Base-by-base conservation (phyloP, 2,329 filamentous ascomycete species). In the Nemania sp. region DNA sequence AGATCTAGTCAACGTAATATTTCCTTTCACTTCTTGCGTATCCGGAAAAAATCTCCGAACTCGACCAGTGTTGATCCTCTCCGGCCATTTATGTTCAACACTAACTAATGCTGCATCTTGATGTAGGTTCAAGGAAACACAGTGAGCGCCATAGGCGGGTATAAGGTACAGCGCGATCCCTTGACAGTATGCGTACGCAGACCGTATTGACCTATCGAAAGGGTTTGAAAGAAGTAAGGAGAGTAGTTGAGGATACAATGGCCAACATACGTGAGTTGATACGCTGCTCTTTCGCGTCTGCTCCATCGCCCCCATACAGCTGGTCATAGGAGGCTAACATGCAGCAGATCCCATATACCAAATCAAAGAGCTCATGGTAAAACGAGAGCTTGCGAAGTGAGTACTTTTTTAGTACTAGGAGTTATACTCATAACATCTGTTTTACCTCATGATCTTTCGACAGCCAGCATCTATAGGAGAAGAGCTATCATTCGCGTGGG, bases 191-290 rank as follows among this genome's bases (percentile, higher is more conserved):
- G 13, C 3, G 12, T 49, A 3, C 2, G 13, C 13, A 29, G 25
- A 53, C 18, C n/a, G 45, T 10, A 43, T 18, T 64, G 15, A 64
- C 54, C 13, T 21, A 20, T 15, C 34, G 1, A 7, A 42, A 54
- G 77, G 92, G 92, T 2, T 78, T 99, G 48, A 98, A 98, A 78
- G 94, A 97, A 71, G 87, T 97, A 32, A 87, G 95, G 48, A 84
- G 92, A 54, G 87, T 97, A 18, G 86, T 98, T 39, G 90, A 96
- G 76, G 94, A 98, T 76, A 97, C 92, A 79, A 98, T 99, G 95
- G 86, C 86, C 71, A 99, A 99, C 74, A 87, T 97, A 58, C 95
- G 60, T 63, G 57, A 63, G 57, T 63, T 34, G 35, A 42, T 29
- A 29, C 25, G 7, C 3, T 29, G 25, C 25, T 29, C 25, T 4